Percentiles rank a stretch among this genome's conserved stretches.
Evolutionary conservation across 2,329 filamentous ascomycete genomes (phyloP).

Genomic region (Colletotrichum coccodes): DNA sequence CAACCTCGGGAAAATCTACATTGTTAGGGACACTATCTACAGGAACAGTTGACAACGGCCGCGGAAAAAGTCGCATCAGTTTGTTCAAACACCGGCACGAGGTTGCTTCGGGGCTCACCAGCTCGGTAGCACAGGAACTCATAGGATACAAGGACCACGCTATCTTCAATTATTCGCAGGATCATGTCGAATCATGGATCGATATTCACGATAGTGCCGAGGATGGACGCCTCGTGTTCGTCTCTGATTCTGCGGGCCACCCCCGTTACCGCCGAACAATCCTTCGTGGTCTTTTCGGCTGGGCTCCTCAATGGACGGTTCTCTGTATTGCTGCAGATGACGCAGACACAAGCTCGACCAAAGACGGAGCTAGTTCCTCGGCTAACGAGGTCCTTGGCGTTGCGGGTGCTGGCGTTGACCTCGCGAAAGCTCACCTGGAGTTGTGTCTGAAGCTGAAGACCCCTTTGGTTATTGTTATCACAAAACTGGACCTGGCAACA

Average conservation of each 20-base stretch:
- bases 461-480: constrained; percentile 84
- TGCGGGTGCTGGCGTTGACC: constrained; percentile 70
- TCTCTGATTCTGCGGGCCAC: constrained; percentile 93
- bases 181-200: constrained; percentile 91
- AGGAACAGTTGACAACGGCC: constrained; percentile 88
- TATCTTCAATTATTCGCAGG: constrained; percentile 86
- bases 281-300: constrained; percentile 89
- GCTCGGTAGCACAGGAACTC: constrained; percentile 92
- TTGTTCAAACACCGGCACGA: constrained; percentile 94
- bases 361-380: constrained; percentile 55
- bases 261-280: constrained; percentile 90
- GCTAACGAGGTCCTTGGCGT: constrained; percentile 61
- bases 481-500: constrained; percentile 89
- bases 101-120: constrained; percentile 90
- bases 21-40: constrained; percentile 89
- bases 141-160: constrained; percentile 77
- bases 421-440: constrained; percentile 83
- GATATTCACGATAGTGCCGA: constrained; percentile 88
- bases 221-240: constrained; percentile 81
- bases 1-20: constrained; percentile 92
- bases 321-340: constrained; percentile 88
- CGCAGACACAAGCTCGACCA: constrained; percentile 52
- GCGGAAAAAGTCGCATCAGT: constrained; percentile 88
- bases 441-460: constrained; percentile 84
- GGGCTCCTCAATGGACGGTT: constrained; percentile 94